Evolutionary conservation across 106 monocot species (phyloP).

Genomic region (Chionographis japonica): DNA sequence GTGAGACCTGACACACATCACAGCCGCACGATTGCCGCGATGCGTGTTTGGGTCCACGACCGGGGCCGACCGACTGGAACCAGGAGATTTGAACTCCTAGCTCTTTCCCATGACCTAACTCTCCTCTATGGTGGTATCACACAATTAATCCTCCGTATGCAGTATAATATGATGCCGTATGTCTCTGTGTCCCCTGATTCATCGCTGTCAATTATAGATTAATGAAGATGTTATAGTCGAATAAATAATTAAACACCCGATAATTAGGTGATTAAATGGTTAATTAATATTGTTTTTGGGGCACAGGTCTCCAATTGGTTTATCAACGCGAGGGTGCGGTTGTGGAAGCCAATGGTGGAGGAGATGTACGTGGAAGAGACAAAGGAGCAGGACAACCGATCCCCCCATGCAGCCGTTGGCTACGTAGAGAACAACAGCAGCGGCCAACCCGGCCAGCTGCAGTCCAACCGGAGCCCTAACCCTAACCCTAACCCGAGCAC

Average conservation of each 20-base stretch:
- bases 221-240: no score
- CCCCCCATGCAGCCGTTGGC: no score
- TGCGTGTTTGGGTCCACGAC: no score
- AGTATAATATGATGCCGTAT: no score
- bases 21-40: not conserved
- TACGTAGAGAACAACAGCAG: not conserved
- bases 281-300: not conserved
- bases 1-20: not conserved
- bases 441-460: not conserved
- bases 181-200: not conserved
- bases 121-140: no score
- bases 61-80: no score
- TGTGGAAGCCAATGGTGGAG: slow-evolving; percentile 94
- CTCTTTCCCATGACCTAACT: no score
- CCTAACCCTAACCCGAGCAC: slow-evolving; percentile 13
- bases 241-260: no score
- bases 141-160: no score
- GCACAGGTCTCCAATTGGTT: slow-evolving; percentile 67
- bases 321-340: slow-evolving; percentile 59
- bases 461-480: slow-evolving; percentile 24
- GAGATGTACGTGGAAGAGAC: slow-evolving; percentile 74
- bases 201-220: no score
- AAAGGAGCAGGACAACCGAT: slow-evolving; percentile 16
- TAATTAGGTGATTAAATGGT: no score
- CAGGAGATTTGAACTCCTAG: no score